Evolutionary conservation across 2,329 filamentous ascomycete species (phyloP).

Genomic region (Diplodia sapinea): DNA sequence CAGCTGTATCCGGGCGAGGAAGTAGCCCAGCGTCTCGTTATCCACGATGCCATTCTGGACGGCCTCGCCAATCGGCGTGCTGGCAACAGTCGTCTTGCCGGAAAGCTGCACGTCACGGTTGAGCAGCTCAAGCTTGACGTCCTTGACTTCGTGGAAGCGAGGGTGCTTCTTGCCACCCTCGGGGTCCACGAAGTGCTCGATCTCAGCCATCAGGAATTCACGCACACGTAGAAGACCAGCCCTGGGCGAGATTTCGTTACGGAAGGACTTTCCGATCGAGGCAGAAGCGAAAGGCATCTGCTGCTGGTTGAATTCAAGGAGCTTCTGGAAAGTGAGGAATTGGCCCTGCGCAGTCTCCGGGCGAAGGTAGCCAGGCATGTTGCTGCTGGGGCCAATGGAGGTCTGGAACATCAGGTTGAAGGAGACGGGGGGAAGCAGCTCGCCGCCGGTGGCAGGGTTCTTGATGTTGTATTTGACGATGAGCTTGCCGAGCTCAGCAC

Average conservation of each 20-base stretch:
- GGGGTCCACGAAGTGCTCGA: conserved; percentile 97
- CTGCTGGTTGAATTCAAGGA: conserved; percentile 94
- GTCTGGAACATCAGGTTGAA: conserved; percentile 99
- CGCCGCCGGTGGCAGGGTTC: conserved; percentile 79
- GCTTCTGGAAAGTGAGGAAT: conserved; percentile 95
- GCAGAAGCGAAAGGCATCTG: conserved; percentile 97
- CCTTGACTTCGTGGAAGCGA: conserved; percentile 83
- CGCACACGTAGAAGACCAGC: conserved; percentile 90
- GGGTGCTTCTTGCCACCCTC: conserved; percentile 92
- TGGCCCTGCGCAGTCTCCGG: conserved; percentile 98
- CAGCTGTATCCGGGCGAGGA: conserved; percentile 88
- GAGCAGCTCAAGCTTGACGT: conserved; percentile 82
- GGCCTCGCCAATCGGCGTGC: conserved; percentile 81
- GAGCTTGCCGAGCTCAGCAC: conserved; percentile 81
- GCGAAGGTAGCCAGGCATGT: conserved; percentile 81
- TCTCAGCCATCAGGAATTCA: conserved; percentile 98
- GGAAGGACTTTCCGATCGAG: conserved; percentile 96
- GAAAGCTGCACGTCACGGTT: conserved; percentile 84
- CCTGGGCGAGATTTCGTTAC: conserved; percentile 95
- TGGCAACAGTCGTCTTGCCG: conserved; percentile 78
- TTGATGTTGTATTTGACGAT: conserved; percentile 91
- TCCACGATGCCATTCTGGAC: conserved; percentile 84
- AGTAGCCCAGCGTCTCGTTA: conserved; percentile 98
- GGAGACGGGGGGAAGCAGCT: conserved; percentile 79
- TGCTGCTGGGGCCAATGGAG: conserved; percentile 88